phyloP scores from a whole-genome alignment of 805 yeast species.

The Grigorovia humatica region DNA sequence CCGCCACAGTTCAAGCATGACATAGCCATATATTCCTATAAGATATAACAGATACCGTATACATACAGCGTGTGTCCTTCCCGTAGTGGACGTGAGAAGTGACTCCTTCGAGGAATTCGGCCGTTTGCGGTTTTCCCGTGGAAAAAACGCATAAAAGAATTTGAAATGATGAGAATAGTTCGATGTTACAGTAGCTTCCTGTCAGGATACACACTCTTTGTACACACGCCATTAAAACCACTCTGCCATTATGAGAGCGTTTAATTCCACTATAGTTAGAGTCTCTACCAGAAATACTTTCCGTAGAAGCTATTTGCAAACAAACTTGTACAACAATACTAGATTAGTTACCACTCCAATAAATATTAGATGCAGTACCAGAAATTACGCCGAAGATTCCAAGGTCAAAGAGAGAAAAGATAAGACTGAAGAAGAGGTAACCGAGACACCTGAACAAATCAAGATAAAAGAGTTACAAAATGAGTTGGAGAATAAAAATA shows the following conservation, averaged over 20 bases:
- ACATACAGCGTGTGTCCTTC: not conserved
- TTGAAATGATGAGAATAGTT: not conserved
- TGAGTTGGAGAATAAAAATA: slow-evolving; percentile 50
- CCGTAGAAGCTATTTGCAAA: not conserved
- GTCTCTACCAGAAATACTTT: not conserved
- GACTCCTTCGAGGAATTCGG: not conserved
- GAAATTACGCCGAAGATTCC: slow-evolving; percentile 21
- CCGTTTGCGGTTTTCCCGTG: not conserved
- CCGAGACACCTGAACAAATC: slow-evolving; percentile 18
- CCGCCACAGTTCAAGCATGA: not conserved
- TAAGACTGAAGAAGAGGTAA: slow-evolving; percentile 9
- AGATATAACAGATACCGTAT: not conserved
- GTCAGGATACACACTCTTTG: not conserved
- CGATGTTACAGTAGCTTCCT: not conserved
- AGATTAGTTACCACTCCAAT: not conserved
- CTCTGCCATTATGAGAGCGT: slow-evolving; percentile 2
- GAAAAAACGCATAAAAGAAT: not conserved
- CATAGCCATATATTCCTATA: not conserved
- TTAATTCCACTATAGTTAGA: slow-evolving; percentile 1
- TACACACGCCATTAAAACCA: too few relatives aligned
- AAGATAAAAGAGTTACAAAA: slow-evolving; percentile 34
- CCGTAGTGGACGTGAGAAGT: not conserved
- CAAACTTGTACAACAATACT: not conserved
- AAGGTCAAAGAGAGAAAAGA: slow-evolving; percentile 12
- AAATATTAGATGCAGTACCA: slow-evolving; percentile 3